These are phyloP conservation scores for Hapsidospora chrysogenum DNA, from an alignment of 495 filamentous ascomycete species.

Conservation along the genomic window DNA sequence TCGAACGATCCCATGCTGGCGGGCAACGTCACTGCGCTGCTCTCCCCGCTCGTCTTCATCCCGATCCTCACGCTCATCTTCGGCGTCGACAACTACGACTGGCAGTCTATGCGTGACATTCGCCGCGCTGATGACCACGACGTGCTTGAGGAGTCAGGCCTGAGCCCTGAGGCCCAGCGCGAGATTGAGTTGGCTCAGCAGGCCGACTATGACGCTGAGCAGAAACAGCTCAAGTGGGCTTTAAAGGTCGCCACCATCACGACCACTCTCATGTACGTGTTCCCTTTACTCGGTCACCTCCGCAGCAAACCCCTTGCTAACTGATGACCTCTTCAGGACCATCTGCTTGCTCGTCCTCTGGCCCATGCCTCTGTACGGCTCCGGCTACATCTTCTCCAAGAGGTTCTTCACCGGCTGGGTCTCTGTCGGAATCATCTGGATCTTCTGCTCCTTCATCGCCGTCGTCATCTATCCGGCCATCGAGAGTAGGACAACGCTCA, in stretches of 20 bases:
- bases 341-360: conserved; percentile 54
- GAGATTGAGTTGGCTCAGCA: conserved; percentile 3
- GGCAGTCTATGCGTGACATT: conserved; percentile 53
- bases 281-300: neutral
- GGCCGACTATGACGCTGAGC: conserved; percentile 28
- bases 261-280: conserved; percentile 29
- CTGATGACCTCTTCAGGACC: conserved; percentile 16
- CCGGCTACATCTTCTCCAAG: conserved; percentile 57
- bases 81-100: conserved; percentile 59
- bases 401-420: conserved; percentile 74
- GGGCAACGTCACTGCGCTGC: conserved; percentile 50
- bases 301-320: neutral
- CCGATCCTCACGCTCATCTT: conserved; percentile 50
- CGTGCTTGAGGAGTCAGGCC: conserved; percentile 38
- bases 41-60: conserved; percentile 57
- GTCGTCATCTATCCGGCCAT: conserved; percentile 58
- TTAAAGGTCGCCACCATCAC: conserved; percentile 52
- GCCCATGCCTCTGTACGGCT: conserved; percentile 73
- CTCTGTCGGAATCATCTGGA: conserved; percentile 53
- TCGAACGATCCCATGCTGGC: conserved; percentile 66
- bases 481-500: conserved; percentile 48
- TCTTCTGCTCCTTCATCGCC: conserved; percentile 42
- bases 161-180: conserved; percentile 37
- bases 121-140: conserved; percentile 59
- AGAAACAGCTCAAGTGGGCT: conserved; percentile 40